Conservation (phyloP, 75 land plant species). For the Selaginella moellendorffii region DNA sequence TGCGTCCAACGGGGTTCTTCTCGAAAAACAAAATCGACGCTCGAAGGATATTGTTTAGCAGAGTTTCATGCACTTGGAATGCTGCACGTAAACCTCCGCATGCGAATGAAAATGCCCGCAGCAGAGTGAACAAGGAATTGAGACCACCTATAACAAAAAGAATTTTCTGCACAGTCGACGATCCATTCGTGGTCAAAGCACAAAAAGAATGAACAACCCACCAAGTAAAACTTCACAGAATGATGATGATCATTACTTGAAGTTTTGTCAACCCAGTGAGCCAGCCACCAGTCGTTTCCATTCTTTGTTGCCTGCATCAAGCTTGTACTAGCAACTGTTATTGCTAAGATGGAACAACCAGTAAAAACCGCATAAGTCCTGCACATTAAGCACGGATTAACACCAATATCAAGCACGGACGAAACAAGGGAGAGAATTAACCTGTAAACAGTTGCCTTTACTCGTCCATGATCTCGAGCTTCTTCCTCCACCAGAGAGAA, state of each 20-base stretch:
- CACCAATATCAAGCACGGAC: not conserved
- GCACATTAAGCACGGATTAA: constrained; percentile 6
- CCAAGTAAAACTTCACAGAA: constrained; percentile 45
- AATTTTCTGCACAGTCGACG: constrained; percentile 54
- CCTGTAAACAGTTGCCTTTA: constrained; percentile 56
- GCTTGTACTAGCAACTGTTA: constrained; percentile 40
- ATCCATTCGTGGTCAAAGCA: too few species aligned
- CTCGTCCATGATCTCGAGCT: constrained; percentile 47
- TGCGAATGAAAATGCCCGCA: constrained; percentile 86
- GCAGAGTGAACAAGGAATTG: constrained; percentile 70
- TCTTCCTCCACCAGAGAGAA: constrained; percentile 34
- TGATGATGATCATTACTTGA: constrained; percentile 5
- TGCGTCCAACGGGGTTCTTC: constrained; percentile 80
- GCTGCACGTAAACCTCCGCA: constrained; percentile 92
- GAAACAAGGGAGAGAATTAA: not conserved
- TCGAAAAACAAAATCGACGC: constrained; percentile 81
- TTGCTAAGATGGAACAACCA: constrained; percentile 36
- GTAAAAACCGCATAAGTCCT: constrained; percentile 64
- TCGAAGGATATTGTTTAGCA: constrained; percentile 44
- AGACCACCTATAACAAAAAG: constrained; percentile 41
- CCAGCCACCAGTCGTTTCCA: constrained; percentile 87
- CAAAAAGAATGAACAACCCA: too few species aligned
- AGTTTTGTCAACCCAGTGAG: constrained; percentile 72
- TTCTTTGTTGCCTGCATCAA: constrained; percentile 88
- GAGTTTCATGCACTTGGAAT: constrained; percentile 44